Conservation (phyloP, 1,139 yeast species). For the Hemisphaericaspora xylofermentans region DNA sequence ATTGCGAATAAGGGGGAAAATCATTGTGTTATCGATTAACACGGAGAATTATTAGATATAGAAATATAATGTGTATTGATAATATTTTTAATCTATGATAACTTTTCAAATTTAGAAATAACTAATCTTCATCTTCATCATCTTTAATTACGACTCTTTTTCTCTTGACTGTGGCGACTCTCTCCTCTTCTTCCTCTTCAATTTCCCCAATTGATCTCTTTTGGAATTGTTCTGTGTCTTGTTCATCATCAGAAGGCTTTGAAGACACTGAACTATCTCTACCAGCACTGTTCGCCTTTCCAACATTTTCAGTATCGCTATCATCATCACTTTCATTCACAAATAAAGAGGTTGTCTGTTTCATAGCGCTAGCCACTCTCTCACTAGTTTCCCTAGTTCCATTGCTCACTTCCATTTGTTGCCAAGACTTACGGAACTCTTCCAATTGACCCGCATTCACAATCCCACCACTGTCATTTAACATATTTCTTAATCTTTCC, state of each 20-base stretch:
- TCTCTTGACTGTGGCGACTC: conserved; percentile 9
- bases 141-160: conserved; percentile 23
- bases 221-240: conserved; percentile 1
- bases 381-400: conserved; percentile 14
- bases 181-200: conserved; percentile 10
- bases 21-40: conserved; percentile 41
- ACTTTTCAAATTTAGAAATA: conserved; percentile 2
- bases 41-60: neutral
- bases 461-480: conserved; percentile 41
- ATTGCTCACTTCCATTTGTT: conserved; percentile 22
- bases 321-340: conserved; percentile 16
- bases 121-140: conserved; percentile 23
- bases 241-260: conserved; percentile 1
- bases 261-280: no score
- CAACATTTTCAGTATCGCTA: conserved; percentile 8
- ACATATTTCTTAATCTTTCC: conserved; percentile 46
- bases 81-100: neutral
- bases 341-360: conserved; percentile 20
- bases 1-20: conserved; percentile 21
- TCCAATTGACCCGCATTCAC: conserved; percentile 36
- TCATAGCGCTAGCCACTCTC: conserved; percentile 26
- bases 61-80: conserved; percentile 1
- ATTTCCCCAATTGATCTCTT: neutral
- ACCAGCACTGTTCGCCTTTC: no score
- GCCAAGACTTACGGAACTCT: conserved; percentile 42